phyloP scores from a whole-genome alignment of 2,329 filamentous ascomycete genomes.

The Fusarium ambrosium region DNA sequence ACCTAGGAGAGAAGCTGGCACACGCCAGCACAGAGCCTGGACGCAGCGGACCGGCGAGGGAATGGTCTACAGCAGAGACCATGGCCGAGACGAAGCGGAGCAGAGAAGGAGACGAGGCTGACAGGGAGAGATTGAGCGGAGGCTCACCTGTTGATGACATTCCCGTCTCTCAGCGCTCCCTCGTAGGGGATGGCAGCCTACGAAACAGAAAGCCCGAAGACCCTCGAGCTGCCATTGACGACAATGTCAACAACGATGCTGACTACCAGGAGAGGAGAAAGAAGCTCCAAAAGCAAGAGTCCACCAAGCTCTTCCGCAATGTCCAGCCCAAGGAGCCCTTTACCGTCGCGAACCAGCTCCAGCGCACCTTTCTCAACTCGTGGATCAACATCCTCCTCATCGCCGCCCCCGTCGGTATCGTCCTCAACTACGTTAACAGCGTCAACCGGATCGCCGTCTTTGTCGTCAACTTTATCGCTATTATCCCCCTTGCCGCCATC shows the following conservation, averaged over 20 bases:
- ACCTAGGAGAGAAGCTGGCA: conserved; percentile 49
- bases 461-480: conserved; percentile 92
- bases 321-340: conserved; percentile 67
- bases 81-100: conserved; percentile 34
- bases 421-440: conserved; percentile 71
- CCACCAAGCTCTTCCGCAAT: conserved; percentile 59
- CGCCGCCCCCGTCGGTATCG: conserved; percentile 84
- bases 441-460: conserved; percentile 77
- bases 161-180: conserved; percentile 34
- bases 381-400: conserved; percentile 89
- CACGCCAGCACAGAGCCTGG: conserved; percentile 54
- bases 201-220: conserved; percentile 52
- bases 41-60: conserved; percentile 38
- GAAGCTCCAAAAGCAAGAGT: conserved; percentile 57
- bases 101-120: conserved; percentile 37
- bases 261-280: conserved; percentile 44
- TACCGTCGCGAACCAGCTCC: conserved; percentile 75
- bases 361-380: conserved; percentile 81
- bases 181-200: conserved; percentile 40
- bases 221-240: conserved; percentile 8
- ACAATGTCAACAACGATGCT: conserved; percentile 18
- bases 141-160: conserved; percentile 39
- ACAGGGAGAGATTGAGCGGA: conserved; percentile 33
- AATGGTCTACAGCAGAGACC: conserved; percentile 45
- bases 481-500: conserved; percentile 89